Evolutionary conservation across 164 flowering plant genomes (phyloP).

Genomic region (Magnolia sinica): DNA sequence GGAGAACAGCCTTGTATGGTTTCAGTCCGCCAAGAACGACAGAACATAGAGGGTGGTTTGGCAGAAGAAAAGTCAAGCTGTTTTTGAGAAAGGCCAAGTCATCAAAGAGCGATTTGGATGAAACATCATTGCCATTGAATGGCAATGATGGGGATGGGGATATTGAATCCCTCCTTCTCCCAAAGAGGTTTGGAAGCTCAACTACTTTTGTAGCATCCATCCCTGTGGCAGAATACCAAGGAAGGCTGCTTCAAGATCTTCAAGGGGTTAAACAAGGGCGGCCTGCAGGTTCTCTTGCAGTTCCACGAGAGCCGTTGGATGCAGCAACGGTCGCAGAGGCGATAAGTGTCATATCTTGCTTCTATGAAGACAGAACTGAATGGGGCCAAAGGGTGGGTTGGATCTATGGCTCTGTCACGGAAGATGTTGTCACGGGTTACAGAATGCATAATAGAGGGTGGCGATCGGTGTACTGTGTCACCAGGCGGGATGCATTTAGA

Average conservation of each 20-base stretch:
- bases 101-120: conserved; percentile 40
- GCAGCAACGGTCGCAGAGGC: conserved; percentile 90
- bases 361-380: conserved; percentile 85
- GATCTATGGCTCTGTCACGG: conserved; percentile 96
- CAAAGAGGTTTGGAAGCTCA: conserved; percentile 81
- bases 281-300: conserved; percentile 81
- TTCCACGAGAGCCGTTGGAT: conserved; percentile 86
- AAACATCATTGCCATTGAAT: conserved; percentile 41
- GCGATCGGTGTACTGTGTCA: conserved; percentile 90
- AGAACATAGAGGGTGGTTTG: conserved; percentile 80
- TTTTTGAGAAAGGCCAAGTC: conserved; percentile 38
- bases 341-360: conserved; percentile 74
- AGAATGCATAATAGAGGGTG: conserved; percentile 96
- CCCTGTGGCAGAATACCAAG: conserved; percentile 85
- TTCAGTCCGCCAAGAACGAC: conserved; percentile 89
- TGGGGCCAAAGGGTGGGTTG: conserved; percentile 95
- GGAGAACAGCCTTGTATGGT: conserved; percentile 83
- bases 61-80: conserved; percentile 48
- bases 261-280: conserved; percentile 57
- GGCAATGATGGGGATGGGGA: conserved; percentile 43
- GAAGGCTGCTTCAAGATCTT: conserved; percentile 69
- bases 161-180: conserved; percentile 51
- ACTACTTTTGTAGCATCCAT: conserved; percentile 61
- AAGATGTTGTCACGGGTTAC: conserved; percentile 96
- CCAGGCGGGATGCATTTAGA: conserved; percentile 83